Percentiles rank a stretch among this genome's conserved stretches.
These are phyloP conservation scores for Aspergillus incahuasiensis DNA, from an alignment of 495 filamentous ascomycete species.

Conservation along the genomic window DNA sequence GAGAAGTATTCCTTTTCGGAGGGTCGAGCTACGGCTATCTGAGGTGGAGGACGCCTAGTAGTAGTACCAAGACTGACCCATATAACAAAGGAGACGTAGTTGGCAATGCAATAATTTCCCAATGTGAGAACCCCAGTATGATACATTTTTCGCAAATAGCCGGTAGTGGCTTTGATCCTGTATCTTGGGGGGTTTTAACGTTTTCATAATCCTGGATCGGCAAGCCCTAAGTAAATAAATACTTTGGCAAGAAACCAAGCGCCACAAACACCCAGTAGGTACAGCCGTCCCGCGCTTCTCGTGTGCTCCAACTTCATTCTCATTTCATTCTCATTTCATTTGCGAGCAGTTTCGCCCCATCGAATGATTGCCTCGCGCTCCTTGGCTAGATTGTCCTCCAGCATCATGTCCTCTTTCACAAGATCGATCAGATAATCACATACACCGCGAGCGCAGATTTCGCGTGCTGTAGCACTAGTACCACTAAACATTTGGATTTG, in stretches of 20 bases:
- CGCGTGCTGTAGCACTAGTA: conserved; percentile 6
- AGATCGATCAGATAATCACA: conserved; percentile 27
- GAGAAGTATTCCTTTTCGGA: too few species aligned
- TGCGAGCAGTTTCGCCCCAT: background rate
- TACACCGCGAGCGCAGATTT: conserved; percentile 22
- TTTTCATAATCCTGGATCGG: background rate
- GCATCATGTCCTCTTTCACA: conserved; percentile 24
- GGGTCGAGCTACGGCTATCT: too few species aligned
- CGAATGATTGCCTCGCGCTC: background rate
- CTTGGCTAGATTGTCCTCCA: conserved; percentile 6
- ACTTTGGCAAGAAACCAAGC: background rate
- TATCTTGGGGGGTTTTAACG: background rate
- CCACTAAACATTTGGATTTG: conserved; percentile 4
- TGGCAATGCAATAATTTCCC: too few species aligned
- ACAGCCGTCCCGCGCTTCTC: background rate
- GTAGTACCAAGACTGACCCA: too few species aligned
- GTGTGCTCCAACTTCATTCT: background rate
- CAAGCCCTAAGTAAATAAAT: background rate
- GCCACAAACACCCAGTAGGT: background rate
- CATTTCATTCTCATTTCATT: background rate
- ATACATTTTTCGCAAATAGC: too few species aligned
- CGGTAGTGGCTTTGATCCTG: background rate
- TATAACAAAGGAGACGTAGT: too few species aligned
- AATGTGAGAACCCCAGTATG: too few species aligned
- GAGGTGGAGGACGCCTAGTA: too few species aligned